Conservation (phyloP, 1,284 basidiomycete species). For the Exobasidium rhododendri region DNA sequence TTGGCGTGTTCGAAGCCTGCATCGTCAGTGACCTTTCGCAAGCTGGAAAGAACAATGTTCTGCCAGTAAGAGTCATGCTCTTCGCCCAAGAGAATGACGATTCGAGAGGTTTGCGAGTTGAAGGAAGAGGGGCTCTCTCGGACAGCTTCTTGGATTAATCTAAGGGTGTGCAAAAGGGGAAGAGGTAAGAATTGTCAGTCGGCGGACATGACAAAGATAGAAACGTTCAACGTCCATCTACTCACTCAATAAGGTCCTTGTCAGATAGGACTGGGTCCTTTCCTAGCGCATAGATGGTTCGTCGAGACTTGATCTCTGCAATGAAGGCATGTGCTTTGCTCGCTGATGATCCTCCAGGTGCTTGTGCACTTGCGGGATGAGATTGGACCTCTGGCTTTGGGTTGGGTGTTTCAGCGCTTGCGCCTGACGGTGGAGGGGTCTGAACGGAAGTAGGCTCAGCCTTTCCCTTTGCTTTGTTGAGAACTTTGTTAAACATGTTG, state of each 20-base stretch:
- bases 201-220: neutral
- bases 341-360: neutral
- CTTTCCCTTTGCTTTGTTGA: neutral
- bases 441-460: neutral
- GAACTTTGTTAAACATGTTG: neutral
- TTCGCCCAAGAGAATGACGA: slow-evolving; percentile 57
- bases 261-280: slow-evolving; percentile 55
- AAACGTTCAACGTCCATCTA: neutral
- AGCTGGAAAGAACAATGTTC: slow-evolving; percentile 46
- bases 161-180: neutral
- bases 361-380: neutral
- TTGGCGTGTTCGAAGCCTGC: neutral
- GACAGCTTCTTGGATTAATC: slow-evolving; percentile 56
- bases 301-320: slow-evolving; percentile 47
- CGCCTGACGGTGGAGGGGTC: too few relatives aligned
- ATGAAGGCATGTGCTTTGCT: slow-evolving; percentile 25
- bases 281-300: slow-evolving; percentile 57
- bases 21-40: slow-evolving; percentile 18
- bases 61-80: slow-evolving; percentile 58
- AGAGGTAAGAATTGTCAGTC: neutral
- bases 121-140: slow-evolving; percentile 57
- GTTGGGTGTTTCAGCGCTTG: neutral
- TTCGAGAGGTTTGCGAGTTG: slow-evolving; percentile 59
- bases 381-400: neutral
- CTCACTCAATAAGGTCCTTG: slow-evolving; percentile 50